phyloP scores from a whole-genome alignment of 176 grass and related monocot species.

The Avena sativa region DNA sequence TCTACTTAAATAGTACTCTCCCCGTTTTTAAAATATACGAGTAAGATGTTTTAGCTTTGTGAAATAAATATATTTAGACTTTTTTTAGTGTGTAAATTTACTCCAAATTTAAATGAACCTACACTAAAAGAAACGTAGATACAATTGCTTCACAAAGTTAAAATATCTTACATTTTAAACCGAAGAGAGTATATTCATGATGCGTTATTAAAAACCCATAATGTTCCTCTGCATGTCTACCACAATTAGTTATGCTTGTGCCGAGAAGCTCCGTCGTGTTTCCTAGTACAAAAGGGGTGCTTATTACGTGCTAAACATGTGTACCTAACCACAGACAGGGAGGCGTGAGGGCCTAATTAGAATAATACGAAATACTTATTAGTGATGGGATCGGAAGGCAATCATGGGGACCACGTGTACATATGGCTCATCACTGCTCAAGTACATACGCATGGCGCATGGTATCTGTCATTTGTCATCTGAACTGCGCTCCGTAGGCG shows the following conservation, averaged over 20 bases:
- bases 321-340: not conserved
- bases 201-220: not conserved
- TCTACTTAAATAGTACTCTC: not conserved
- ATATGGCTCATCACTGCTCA: conserved; percentile 42
- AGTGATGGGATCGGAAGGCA: conserved; percentile 18
- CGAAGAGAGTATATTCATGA: not conserved
- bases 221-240: not conserved
- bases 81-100: too few relatives aligned
- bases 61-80: too few relatives aligned
- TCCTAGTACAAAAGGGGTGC: not conserved
- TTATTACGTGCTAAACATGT: conserved; percentile 37
- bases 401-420: conserved; percentile 43
- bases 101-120: too few relatives aligned
- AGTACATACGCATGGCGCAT: conserved; percentile 11
- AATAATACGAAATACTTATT: not conserved
- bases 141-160: too few relatives aligned
- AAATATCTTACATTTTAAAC: too few relatives aligned
- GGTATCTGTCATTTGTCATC: conserved; percentile 32
- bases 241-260: not conserved
- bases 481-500: not conserved
- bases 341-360: not conserved
- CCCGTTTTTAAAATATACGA: too few relatives aligned
- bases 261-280: not conserved
- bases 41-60: too few relatives aligned
- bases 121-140: too few relatives aligned